These are phyloP conservation scores for Panicum virgatum DNA, from an alignment of 202 grass and related monocot species.

Conservation along the genomic window DNA sequence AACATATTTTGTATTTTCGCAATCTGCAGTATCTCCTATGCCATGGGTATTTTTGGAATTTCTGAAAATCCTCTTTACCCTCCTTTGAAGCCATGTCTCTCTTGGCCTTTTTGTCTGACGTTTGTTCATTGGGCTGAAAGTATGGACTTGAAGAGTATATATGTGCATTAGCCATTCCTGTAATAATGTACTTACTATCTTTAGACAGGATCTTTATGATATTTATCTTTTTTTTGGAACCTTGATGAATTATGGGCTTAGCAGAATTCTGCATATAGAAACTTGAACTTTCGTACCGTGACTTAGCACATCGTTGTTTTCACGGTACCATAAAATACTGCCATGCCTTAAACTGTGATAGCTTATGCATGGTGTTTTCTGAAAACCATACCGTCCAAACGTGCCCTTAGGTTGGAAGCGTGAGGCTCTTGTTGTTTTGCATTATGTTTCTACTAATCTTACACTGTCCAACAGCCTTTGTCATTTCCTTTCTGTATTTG, in stretches of 20 bases:
- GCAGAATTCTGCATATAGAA: not conserved
- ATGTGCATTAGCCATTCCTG: not conserved
- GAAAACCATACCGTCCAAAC: not conserved
- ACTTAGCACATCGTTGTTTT: not conserved
- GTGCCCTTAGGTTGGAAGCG: constrained; percentile 1
- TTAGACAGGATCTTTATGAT: not conserved
- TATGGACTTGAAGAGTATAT: not conserved
- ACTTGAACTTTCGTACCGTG: not conserved
- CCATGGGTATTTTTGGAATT: not conserved
- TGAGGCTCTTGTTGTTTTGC: not conserved
- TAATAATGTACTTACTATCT: not conserved
- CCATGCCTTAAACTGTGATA: not conserved
- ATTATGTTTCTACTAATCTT: not conserved
- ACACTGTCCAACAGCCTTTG: not conserved
- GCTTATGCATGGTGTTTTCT: not conserved
- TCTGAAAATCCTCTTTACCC: not conserved
- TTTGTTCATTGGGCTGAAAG: not conserved
- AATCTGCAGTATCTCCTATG: not conserved
- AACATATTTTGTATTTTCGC: not conserved
- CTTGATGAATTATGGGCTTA: not conserved
- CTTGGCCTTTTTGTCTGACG: not conserved
- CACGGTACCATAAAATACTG: not conserved
- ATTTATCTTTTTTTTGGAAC: not conserved
- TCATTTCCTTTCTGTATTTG: not conserved
- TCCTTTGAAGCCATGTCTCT: not conserved